Evolutionary conservation across 495 filamentous ascomycete genomes (phyloP).

Genomic region (Hypoxylon lienhwacheense): DNA sequence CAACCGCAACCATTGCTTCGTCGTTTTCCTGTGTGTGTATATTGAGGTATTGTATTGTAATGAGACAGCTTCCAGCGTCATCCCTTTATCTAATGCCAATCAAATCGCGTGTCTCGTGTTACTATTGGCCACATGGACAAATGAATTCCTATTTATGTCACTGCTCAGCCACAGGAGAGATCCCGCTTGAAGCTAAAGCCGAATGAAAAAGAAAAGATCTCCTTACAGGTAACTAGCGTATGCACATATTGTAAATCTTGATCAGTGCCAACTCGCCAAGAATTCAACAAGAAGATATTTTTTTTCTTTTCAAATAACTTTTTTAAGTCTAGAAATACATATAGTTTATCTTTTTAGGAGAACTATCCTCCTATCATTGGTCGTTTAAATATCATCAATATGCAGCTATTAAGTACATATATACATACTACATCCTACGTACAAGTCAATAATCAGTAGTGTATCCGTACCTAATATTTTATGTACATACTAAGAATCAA

Average conservation of each 20-base stretch:
- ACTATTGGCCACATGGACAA: constrained; percentile 6
- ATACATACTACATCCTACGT: background rate
- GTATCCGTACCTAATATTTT: too few relatives aligned
- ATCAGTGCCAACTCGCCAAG: background rate
- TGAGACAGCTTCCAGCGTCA: background rate
- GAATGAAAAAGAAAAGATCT: constrained; percentile 3
- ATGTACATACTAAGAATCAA: too few relatives aligned
- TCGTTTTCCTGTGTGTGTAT: background rate
- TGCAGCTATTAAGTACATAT: background rate
- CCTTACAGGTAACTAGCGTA: background rate
- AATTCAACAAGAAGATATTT: background rate
- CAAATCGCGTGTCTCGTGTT: constrained; percentile 2
- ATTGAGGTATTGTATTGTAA: too few relatives aligned
- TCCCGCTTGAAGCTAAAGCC: constrained; percentile 10
- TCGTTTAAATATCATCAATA: too few relatives aligned
- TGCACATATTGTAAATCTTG: background rate
- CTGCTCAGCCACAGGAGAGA: constrained; percentile 25
- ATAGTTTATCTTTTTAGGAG: too few relatives aligned
- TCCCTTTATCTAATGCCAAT: constrained; percentile 1
- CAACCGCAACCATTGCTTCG: background rate
- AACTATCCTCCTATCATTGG: too few relatives aligned
- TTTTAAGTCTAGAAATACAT: background rate
- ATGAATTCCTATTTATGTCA: constrained; percentile 20
- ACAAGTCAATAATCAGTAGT: too few relatives aligned
- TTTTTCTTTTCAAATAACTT: background rate